Conservation (phyloP, 306 rosid genomes). For the Vigna trinervia region DNA sequence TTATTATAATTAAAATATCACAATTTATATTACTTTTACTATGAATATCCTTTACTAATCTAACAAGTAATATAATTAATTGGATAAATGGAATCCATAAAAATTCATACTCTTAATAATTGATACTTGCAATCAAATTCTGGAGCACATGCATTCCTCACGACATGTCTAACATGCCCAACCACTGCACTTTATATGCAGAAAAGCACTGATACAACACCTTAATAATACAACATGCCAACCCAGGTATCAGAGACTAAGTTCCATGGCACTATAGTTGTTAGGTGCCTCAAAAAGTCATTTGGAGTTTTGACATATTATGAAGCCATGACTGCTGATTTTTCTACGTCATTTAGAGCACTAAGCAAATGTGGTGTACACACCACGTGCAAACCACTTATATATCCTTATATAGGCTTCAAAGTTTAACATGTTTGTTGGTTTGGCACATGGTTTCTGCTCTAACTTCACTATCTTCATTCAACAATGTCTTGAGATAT, state of each 20-base stretch:
- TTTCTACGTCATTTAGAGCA: conserved; percentile 5
- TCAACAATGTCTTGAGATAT: conserved; percentile 25
- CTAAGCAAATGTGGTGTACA: conserved; percentile 49
- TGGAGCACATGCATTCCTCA: conserved; percentile 40
- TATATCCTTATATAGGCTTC: background rate
- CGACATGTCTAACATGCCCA: conserved; percentile 11
- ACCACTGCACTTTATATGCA: background rate
- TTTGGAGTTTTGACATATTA: background rate
- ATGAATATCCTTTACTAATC: background rate
- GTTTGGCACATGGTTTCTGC: conserved; percentile 20
- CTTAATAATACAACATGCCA: conserved; percentile 5
- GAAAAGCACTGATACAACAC: background rate
- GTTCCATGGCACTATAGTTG: background rate
- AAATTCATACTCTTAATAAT: conserved; percentile 43
- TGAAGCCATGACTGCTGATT: background rate
- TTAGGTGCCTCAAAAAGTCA: background rate
- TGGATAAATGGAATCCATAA: background rate
- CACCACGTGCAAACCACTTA: conserved; percentile 49
- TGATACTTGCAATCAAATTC: conserved; percentile 55
- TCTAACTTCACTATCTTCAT: conserved; percentile 22
- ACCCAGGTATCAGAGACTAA: conserved; percentile 9
- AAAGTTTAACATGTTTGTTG: conserved; percentile 17
- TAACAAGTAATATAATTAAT: background rate
- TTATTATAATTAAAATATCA: background rate
- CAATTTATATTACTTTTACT: no score